A percentile compares a stretch with the other conserved stretches of the same genome.
These are phyloP conservation scores for Aspergillus campestris DNA, from an alignment of 495 filamentous ascomycete genomes.

Conservation along the genomic window DNA sequence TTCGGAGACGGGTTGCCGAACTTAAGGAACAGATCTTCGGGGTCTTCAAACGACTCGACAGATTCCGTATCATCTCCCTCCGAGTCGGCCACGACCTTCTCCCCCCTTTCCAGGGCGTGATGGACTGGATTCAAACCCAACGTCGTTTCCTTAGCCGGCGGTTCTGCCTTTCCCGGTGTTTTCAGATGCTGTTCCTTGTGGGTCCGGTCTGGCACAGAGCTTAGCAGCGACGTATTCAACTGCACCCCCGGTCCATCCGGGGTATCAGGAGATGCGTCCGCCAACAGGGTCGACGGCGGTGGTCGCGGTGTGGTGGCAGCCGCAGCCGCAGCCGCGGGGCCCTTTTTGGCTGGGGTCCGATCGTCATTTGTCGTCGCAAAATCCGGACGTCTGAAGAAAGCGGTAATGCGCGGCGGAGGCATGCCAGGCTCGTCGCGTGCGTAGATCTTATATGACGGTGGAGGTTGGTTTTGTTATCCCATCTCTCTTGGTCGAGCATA, in stretches of 20 bases:
- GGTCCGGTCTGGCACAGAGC: conserved; percentile 1
- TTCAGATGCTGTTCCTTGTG: conserved; percentile 3
- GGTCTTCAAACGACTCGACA: conserved; percentile 40
- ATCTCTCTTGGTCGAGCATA: not conserved
- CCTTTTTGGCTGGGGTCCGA: conserved; percentile 4
- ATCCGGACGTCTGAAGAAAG: conserved; percentile 33
- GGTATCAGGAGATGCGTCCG: conserved; percentile 12
- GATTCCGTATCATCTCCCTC: conserved; percentile 62
- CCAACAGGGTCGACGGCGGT: conserved; percentile 19
- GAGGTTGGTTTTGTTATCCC: too few species aligned
- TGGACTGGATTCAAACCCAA: conserved; percentile 25
- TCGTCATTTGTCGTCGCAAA: conserved; percentile 10
- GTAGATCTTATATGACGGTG: not conserved
- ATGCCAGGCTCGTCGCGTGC: conserved; percentile 7
- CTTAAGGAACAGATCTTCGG: conserved; percentile 29
- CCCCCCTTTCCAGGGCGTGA: conserved; percentile 39
- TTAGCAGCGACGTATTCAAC: conserved; percentile 9
- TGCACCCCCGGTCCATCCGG: conserved; percentile 13
- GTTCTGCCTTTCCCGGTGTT: conserved; percentile 13
- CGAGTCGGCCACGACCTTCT: conserved; percentile 54
- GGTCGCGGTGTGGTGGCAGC: conserved; percentile 30
- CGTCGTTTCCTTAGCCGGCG: conserved; percentile 7
- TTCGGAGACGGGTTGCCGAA: conserved; percentile 9
- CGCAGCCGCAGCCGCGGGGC: conserved; percentile 2
- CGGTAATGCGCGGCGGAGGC: conserved; percentile 23